Evolutionary conservation across 2,329 filamentous ascomycete genomes (phyloP), one percentile per base, ranked within the genome.

Genomic region (Fusarium secorum): DNA sequence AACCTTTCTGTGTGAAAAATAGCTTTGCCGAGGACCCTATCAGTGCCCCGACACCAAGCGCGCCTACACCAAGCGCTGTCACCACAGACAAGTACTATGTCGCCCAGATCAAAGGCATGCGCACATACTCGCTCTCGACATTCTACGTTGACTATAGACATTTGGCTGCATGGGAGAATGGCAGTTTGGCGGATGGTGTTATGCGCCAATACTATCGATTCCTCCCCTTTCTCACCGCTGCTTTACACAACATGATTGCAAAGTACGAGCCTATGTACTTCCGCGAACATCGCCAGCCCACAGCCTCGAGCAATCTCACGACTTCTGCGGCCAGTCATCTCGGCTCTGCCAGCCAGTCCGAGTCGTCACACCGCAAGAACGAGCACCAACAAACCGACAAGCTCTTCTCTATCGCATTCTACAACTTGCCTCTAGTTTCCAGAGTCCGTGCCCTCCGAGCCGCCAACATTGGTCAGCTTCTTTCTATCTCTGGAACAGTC

Each of bases 331-430:
- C 85, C 32, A 91, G 89, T 76, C 88, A 89, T 63, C 83, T 86
- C 38, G 89, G 89, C 59, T 88, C 88, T 11, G 86, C 84, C 38
- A 90, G 85, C 75, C 88, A 91, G 76, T 87, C 88, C 20, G 91
- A 93, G 20, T 86, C 90, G 44, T 88, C 90, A 46, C 89, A 90
- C 75, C 92, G 93, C 82, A 97, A 93, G 33, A 90, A 91, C 60
- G 94, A 97, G 80, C 94, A 97, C 79, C 95, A 98, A 81, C 95
- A 98, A 83, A 98, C 96, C 0, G 96, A 99, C 83, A 98, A 97
- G 84, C 86, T 99, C 39, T 98, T 99, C 80, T 89, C 94, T 8
- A 86, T 98, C 56, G 95, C 95, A 35, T 97, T 98, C 76, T 97
- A 97, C 84, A 97, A 98, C 78, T 84, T 98, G 32, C 93, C 95